A percentile compares a stretch with the other conserved stretches of the same genome.
These are phyloP conservation scores for Ophiostoma ips DNA, from an alignment of 2,329 filamentous ascomycete genomes.

Conservation along the genomic window DNA sequence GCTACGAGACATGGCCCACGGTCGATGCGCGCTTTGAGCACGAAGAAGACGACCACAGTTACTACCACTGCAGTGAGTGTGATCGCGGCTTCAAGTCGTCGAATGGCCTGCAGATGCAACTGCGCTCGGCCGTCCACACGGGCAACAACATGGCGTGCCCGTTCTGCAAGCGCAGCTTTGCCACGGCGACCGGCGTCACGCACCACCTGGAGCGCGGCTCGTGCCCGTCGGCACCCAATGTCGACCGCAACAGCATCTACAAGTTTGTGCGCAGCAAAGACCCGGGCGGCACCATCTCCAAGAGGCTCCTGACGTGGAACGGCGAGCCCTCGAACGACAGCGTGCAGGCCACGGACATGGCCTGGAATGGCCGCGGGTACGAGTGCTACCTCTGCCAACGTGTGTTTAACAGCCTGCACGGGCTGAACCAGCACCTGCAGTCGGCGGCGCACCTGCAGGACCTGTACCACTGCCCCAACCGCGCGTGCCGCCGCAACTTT, in stretches of 20 bases:
- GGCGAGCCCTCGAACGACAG: constrained; percentile 16
- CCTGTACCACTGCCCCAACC: constrained; percentile 28
- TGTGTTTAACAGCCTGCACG: constrained; percentile 21
- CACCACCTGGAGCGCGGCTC: constrained; percentile 43
- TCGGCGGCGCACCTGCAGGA: constrained; percentile 26
- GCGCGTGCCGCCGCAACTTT: constrained; percentile 23
- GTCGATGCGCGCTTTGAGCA: not conserved
- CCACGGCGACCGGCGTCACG: constrained; percentile 37
- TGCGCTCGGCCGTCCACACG: constrained; percentile 33
- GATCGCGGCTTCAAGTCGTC: not conserved
- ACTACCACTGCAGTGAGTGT: not conserved
- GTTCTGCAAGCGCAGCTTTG: constrained; percentile 34
- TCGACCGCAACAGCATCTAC: constrained; percentile 37
- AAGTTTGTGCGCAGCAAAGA: constrained; percentile 31
- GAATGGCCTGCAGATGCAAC: not conserved
- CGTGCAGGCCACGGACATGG: constrained; percentile 21
- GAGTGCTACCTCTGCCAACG: constrained; percentile 41
- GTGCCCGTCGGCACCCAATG: constrained; percentile 29
- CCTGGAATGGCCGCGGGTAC: constrained; percentile 33
- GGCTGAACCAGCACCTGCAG: constrained; percentile 38
- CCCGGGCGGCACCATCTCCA: constrained; percentile 33
- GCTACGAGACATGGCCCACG: constrained; percentile 4
- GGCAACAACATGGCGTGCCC: constrained; percentile 34
- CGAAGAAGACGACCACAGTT: not conserved
- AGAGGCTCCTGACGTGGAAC: constrained; percentile 34